Evolutionary conservation across 2,329 filamentous ascomycete species (phyloP).

Genomic region (Emericellopsis cladophorae): DNA sequence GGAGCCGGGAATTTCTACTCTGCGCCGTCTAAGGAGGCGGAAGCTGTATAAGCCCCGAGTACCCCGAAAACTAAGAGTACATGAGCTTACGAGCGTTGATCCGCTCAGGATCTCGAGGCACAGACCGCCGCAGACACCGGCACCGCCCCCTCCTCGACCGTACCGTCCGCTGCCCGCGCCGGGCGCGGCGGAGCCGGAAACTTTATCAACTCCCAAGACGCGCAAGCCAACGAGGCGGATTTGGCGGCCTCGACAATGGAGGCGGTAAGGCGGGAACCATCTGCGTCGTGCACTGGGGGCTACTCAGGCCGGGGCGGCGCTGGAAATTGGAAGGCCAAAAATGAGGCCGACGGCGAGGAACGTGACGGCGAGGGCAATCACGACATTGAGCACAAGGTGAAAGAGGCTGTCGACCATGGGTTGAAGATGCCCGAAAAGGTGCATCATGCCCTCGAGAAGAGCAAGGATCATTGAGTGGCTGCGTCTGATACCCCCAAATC

Average conservation of each 20-base stretch:
- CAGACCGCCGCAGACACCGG: background rate
- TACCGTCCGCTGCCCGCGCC: conserved; percentile 11
- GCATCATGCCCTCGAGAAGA: conserved; percentile 17
- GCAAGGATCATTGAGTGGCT: background rate
- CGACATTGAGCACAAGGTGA: conserved; percentile 27
- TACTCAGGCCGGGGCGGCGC: conserved; percentile 41
- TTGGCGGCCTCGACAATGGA: background rate
- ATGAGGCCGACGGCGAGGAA: conserved; percentile 12
- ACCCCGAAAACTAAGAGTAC: background rate
- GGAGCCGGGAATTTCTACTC: conserved; percentile 52
- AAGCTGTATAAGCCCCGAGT: background rate
- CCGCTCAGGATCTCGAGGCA: background rate
- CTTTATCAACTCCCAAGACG: conserved; percentile 23
- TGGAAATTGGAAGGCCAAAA: conserved; percentile 34
- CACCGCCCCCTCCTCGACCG: background rate
- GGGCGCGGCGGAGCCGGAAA: conserved; percentile 54
- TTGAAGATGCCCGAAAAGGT: conserved; percentile 32
- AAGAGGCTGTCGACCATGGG: conserved; percentile 32
- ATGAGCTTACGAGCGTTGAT: background rate
- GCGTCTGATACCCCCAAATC: too few species aligned
- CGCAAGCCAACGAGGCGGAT: background rate
- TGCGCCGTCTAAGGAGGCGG: conserved; percentile 32
- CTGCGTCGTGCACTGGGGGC: conserved; percentile 7
- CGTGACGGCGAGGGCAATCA: conserved; percentile 12
- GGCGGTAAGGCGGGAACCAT: background rate